Base-by-base conservation (phyloP, 371 early-diverging fungal genomes). In the Mortierella sp. region DNA sequence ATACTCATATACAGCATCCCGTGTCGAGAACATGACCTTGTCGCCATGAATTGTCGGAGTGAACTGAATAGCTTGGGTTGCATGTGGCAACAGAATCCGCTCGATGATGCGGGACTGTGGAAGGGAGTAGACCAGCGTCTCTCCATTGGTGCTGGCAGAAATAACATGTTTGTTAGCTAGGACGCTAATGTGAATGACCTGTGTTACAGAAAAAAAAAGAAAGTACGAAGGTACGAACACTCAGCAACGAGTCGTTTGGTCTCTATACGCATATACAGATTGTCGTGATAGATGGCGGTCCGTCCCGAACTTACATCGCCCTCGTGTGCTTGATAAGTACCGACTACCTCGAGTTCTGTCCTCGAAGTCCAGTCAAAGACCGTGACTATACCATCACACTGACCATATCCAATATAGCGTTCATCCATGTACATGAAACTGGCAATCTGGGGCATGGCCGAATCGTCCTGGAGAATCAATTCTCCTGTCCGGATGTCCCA, bases 1-100 rank as follows among this genome's bases (percentile, higher is more conserved):
- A n/a, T 75, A 75, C 43, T 75, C 75, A 17, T 75, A 75, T 1
- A 75, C 60, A 9, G 75, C 75, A 43, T 75, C 75, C 52, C 69
- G 56, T 14, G 75, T 75, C 48, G 75, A 68, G 31, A 75, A 75
- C 75, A 75, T 75, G 63, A 60, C 75, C 47, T 75, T 75, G 46
- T 66, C 69, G 0, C 50, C 75, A 34, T 68, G 64, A 31, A 75
- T 63, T 0, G 75, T 75, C 1, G 75, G 75, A 14, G 69, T 75
- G 42, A 68, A 75, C 26, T 62, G 75, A 15, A 75, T 64, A 24
- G 75, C 68, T 32, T 75, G 75, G 2, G 75, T 59, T 43, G 69
- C 69, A 51, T 68, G 64, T n/a, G 75, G 75, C 46, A 75, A 41
- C 1, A 75, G 24, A 41, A 75, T 68, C 50, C 69, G 51, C 12